Evolutionary conservation across 352 stramenopile species (phyloP).

Genomic region (Phytophthora idaei): DNA sequence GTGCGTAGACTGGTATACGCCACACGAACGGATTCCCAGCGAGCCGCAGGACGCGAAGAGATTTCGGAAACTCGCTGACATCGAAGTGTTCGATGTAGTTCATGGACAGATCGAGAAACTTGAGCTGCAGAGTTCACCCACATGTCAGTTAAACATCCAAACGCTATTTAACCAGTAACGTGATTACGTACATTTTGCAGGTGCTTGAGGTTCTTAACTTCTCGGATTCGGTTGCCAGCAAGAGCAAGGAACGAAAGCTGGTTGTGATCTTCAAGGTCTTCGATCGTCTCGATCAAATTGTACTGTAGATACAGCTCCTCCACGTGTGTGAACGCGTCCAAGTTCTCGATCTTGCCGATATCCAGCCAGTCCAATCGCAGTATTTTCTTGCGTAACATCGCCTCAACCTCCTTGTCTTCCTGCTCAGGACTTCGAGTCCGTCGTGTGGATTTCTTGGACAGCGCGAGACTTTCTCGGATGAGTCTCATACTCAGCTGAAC

Average conservation of each 20-base stretch:
- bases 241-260: constrained; percentile 70
- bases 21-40: constrained; percentile 62
- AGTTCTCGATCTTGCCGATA: constrained; percentile 74
- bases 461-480: constrained; percentile 53
- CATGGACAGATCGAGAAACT: constrained; percentile 79
- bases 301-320: constrained; percentile 82
- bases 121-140: constrained; percentile 44
- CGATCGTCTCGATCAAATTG: constrained; percentile 68
- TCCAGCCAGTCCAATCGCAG: constrained; percentile 77
- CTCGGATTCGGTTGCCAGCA: constrained; percentile 64
- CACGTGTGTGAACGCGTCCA: constrained; percentile 77
- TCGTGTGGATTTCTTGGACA: constrained; percentile 16
- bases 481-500: constrained; percentile 69
- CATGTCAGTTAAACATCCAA: constrained; percentile 1
- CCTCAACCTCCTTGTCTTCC: constrained; percentile 44
- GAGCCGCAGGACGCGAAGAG: constrained; percentile 59
- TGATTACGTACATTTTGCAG: constrained; percentile 51
- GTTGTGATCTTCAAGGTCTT: constrained; percentile 64
- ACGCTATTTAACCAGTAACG: neutral
- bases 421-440: constrained; percentile 9
- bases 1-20: constrained; percentile 61
- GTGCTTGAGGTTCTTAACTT: constrained; percentile 63
- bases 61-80: constrained; percentile 57
- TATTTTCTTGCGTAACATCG: constrained; percentile 58
- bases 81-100: constrained; percentile 78